Percentiles rank a stretch among this genome's conserved stretches.
phyloP scores from a whole-genome alignment of 2,329 filamentous ascomycete species.

The Botryotinia globosa region DNA sequence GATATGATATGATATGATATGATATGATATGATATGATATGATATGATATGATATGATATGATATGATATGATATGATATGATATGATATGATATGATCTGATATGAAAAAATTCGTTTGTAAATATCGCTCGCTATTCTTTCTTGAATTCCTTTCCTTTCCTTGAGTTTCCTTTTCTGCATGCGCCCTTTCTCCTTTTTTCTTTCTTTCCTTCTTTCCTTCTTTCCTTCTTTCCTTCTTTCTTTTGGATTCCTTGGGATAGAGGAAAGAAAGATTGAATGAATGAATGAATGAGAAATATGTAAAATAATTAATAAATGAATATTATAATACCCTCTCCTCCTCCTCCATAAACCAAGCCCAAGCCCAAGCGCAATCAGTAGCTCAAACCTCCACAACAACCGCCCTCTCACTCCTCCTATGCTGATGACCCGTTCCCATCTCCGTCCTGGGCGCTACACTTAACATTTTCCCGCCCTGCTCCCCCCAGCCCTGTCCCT shows the following conservation, averaged over 20 bases:
- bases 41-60: too few relatives aligned
- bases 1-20: too few relatives aligned
- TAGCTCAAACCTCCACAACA: background rate
- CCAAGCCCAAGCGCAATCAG: background rate
- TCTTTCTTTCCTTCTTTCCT: too few relatives aligned
- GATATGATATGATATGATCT: too few relatives aligned
- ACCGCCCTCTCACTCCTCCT: slow-evolving; percentile 8
- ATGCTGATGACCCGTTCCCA: background rate
- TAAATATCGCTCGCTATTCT: background rate
- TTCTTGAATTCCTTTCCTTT: background rate
- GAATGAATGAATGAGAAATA: too few relatives aligned
- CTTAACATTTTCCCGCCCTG: background rate
- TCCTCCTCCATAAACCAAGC: too few relatives aligned
- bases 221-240: too few relatives aligned
- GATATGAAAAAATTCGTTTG: background rate
- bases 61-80: too few relatives aligned
- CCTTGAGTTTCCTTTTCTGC: background rate
- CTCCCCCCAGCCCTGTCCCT: background rate
- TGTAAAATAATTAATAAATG: background rate
- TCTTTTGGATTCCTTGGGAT: background rate
- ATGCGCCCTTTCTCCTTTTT: background rate
- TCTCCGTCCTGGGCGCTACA: background rate
- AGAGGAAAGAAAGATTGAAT: too few relatives aligned
- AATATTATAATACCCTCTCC: background rate
- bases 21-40: too few relatives aligned